Conservation (phyloP, 2,329 filamentous ascomycete genomes). For the Scleromitrula shiraiana region DNA sequence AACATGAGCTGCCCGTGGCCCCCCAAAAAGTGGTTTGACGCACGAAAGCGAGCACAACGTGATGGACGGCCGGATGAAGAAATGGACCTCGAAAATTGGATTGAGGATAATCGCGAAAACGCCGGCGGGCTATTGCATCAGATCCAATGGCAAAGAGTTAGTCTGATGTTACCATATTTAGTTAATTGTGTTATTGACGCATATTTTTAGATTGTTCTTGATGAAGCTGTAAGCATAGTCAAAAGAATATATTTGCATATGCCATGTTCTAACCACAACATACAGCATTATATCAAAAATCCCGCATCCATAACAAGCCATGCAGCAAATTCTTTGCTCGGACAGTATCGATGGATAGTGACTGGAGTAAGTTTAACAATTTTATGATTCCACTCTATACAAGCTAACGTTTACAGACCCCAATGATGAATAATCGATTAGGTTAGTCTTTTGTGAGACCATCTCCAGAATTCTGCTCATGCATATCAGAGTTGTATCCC, state of each 20-base stretch:
- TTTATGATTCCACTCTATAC: not conserved
- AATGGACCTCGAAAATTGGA: not conserved
- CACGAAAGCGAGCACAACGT: not conserved
- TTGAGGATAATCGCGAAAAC: not conserved
- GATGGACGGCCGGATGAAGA: not conserved
- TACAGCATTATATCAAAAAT: slow-evolving; percentile 4
- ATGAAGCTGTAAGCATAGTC: slow-evolving; percentile 2
- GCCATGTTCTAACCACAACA: no score
- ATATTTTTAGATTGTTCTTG: not conserved
- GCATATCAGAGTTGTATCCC: not conserved
- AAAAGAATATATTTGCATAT: no score
- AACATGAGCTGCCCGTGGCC: not conserved
- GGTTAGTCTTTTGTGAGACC: not conserved
- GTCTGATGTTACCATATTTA: not conserved
- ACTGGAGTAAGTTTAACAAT: not conserved
- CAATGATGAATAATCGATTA: slow-evolving; percentile 1
- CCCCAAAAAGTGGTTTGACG: not conserved
- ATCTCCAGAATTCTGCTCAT: not conserved
- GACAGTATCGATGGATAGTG: not conserved
- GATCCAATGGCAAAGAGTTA: not conserved
- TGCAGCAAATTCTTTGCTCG: not conserved
- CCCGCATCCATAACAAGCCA: not conserved
- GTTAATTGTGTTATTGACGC: not conserved
- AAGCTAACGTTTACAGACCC: not conserved
- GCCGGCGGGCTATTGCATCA: not conserved